Evolutionary conservation across 148 eudicot species (phyloP), one percentile per base, ranked within the genome.

Genomic region (Polygonum maritimum): DNA sequence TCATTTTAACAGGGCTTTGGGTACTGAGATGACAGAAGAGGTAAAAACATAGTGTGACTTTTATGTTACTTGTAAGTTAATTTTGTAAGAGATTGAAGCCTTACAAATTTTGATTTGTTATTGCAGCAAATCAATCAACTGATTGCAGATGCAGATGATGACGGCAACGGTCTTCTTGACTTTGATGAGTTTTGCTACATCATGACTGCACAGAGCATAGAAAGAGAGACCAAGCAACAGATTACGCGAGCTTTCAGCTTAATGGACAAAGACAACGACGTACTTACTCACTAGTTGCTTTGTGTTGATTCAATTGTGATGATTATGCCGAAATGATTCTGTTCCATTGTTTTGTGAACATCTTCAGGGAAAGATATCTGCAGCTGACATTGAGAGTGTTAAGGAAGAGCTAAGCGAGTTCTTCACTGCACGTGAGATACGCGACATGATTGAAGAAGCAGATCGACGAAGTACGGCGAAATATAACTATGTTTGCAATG

Each of bases 71-170:
- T 12, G 14, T 21, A 22, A 21, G 18, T 69, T 21, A 63, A 3
- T 67, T 69, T n/a, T 35, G 19, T 36, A 10, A 35, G 45, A 14
- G 19, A 36, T 40, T 40, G 41, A 39, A 5, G 21, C 1, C 47
- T 39, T 11, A 71, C 13, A 18, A 12, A 11, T 21, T 21, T 69
- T 16, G 40, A 33, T 31, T 4, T 76, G 31, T 54, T 74, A 18
- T 45, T 86, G 58, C 94, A 95, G 97, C 93, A 92, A 90, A 94
- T 94, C 49, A 84, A 67, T 49, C 86, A 86, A 84, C 90, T 90
- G 97, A 94, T 94, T 86, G 96, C 97, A 7, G 97, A 92, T 76
- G 98, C 92, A 45, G 98, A 94, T 80, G 92, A 94, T 80, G 97
- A 94, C 85, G 98, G 97, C 71, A 95, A 97, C 82, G 98, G 98